Evolutionary conservation across 2,329 filamentous ascomycete genomes (phyloP).

Genomic region (Diatrype stigma): DNA sequence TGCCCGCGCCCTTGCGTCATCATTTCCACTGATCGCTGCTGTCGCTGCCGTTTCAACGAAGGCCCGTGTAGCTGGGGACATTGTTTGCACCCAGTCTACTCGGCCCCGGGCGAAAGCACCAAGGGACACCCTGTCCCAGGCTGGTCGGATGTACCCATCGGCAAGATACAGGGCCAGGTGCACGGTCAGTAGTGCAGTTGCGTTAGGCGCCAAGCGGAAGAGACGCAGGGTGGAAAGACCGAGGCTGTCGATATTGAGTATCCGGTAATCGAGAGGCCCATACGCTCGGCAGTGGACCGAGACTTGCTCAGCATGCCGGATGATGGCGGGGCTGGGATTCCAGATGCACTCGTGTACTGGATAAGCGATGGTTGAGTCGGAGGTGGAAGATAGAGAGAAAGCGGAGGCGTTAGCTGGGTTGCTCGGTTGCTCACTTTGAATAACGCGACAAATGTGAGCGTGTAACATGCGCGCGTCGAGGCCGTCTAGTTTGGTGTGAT

Average conservation of each 20-base stretch:
- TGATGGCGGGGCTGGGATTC: neutral
- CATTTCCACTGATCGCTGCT: neutral
- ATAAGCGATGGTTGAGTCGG: neutral
- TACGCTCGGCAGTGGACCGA: constrained; percentile 1
- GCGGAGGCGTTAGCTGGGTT: neutral
- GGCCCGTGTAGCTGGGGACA: constrained; percentile 4
- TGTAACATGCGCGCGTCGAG: constrained; percentile 11
- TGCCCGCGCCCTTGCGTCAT: neutral
- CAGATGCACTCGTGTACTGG: neutral
- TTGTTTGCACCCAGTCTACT: constrained; percentile 13
- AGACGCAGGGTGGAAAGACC: constrained; percentile 4
- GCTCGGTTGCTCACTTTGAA: too few relatives aligned
- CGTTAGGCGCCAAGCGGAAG: constrained; percentile 5
- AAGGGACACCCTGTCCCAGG: constrained; percentile 11
- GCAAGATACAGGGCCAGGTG: constrained; percentile 8
- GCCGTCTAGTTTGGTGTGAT: constrained; percentile 15
- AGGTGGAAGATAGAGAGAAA: neutral
- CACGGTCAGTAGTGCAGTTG: constrained; percentile 8
- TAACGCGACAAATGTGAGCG: constrained; percentile 3
- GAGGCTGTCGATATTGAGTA: constrained; percentile 2
- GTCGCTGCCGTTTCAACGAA: constrained; percentile 8
- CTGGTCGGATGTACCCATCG: constrained; percentile 8
- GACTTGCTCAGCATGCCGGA: constrained; percentile 2
- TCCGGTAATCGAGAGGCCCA: constrained; percentile 5
- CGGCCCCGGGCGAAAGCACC: constrained; percentile 5